Percentiles rank a stretch among this genome's conserved stretches.
Conservation (phyloP, 345 rosid species). For the Ceriops decandra region DNA sequence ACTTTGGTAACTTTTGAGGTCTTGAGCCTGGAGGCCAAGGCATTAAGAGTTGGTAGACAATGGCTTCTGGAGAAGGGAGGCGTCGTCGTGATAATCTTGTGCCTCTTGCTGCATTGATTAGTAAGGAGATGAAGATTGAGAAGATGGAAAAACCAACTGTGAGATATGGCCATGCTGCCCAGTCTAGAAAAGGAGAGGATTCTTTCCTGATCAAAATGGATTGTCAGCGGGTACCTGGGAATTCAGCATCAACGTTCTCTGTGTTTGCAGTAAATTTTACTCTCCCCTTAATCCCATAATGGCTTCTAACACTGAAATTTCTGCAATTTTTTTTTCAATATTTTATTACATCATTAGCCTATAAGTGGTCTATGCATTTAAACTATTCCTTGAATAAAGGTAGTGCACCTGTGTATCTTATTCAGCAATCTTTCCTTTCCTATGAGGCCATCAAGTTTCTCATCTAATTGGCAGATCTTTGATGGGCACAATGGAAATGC, state of each 20-base stretch:
- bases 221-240: slow-evolving; percentile 61
- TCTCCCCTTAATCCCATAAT: neutral
- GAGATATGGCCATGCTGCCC: slow-evolving; percentile 66
- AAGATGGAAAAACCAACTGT: slow-evolving; percentile 80
- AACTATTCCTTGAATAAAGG: neutral
- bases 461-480: slow-evolving; percentile 50
- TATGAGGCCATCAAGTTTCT: slow-evolving; percentile 1
- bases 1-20: slow-evolving; percentile 24
- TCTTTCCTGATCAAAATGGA: slow-evolving; percentile 65
- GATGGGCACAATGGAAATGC: slow-evolving; percentile 96
- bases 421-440: slow-evolving; percentile 2
- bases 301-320: neutral
- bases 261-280: slow-evolving; percentile 62
- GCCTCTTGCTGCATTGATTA: slow-evolving; percentile 74
- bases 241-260: slow-evolving; percentile 58
- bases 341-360: neutral
- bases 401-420: slow-evolving; percentile 7
- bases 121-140: slow-evolving; percentile 60
- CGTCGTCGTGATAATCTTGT: slow-evolving; percentile 49
- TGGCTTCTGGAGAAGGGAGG: slow-evolving; percentile 69
- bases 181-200: slow-evolving; percentile 89
- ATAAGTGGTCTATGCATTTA: neutral
- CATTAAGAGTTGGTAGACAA: slow-evolving; percentile 15
- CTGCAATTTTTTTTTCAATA: neutral
- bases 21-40: slow-evolving; percentile 12